Base-by-base conservation (phyloP, 768 basidiomycete species). In the Leccinum aurantiacum region DNA sequence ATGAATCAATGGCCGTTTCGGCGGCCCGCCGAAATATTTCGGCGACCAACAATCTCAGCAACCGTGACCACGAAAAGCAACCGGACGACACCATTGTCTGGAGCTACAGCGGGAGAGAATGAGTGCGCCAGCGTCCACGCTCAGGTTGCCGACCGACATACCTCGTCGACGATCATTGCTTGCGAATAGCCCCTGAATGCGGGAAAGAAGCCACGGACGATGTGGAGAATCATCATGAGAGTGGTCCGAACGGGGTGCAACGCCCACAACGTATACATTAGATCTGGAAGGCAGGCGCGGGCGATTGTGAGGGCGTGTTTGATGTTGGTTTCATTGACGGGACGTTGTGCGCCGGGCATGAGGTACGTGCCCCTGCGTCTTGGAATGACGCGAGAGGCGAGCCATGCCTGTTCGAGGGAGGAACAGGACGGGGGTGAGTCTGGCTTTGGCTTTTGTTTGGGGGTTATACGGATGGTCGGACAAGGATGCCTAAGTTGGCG, bases 111-210 rank as follows among this genome's bases (percentile, higher is more conserved):
- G 54, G 35, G 6, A 0, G 24, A 3, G 22, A 48, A 33, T 35
- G 51, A 47, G 38, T 61, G 51, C 8, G 47, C 55, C 31, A 55
- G 38, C 22, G n/a, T 19, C 59, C 56, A 35, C 41, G 52, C 33
- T 61, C 35, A 27, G 64, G 61, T 62, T 61, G 56, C 54, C 44
- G 58, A 53, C 24, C 58, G 41, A 73, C 86, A 35, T 56, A 88
- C 91, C 83, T 93, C 90, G 75, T 93, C 87, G 64, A 93, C 85
- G 65, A 93, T 89, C 72, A 90, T 75, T 56, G 90, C 90, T 80
- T 93, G 91, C 9, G 91, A 91, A 77, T 91, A 93, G 62, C 89
- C 88, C 75, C 89, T 84, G 73, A 89, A 88, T 10, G 90, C 91
- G 37, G 91, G 91, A 69, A 92, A 85, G 60, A 88, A 75, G 62